phyloP scores from a whole-genome alignment of 2,329 filamentous ascomycete genomes.

The Aspergillus udagawae region DNA sequence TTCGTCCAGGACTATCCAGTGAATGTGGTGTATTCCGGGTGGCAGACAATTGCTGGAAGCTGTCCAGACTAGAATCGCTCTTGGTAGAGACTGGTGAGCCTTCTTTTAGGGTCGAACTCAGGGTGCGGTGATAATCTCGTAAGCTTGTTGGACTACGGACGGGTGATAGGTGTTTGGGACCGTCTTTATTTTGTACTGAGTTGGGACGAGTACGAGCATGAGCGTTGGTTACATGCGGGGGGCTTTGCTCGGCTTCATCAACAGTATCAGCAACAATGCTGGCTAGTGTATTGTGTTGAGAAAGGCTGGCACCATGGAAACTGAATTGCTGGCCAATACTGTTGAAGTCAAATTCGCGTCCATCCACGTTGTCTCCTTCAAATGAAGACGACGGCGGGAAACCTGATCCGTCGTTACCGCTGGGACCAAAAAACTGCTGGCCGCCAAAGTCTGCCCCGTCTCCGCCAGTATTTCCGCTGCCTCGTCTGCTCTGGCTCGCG shows the following conservation, averaged over 20 bases:
- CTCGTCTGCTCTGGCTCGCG: conserved; percentile 6
- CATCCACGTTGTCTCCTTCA: not conserved
- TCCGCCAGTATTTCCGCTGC: conserved; percentile 6
- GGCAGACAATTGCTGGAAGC: not conserved
- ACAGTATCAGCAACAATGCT: not conserved
- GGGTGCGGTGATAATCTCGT: not conserved
- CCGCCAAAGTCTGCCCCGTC: not conserved
- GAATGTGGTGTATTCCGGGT: not conserved
- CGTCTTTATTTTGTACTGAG: not conserved
- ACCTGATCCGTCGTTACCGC: not conserved
- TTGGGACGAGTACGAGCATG: not conserved
- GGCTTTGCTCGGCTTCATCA: not conserved
- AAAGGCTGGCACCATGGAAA: not conserved
- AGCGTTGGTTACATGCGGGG: not conserved
- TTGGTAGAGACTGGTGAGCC: not conserved
- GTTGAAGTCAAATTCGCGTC: not conserved
- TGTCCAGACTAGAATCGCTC: not conserved
- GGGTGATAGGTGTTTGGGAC: not conserved
- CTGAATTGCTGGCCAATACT: not conserved
- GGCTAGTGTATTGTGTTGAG: not conserved
- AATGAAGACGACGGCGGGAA: not conserved
- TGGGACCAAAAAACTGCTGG: not conserved
- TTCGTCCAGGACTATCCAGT: not conserved
- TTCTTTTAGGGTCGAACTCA: not conserved
- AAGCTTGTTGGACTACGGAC: not conserved